phyloP scores from a whole-genome alignment of 2,329 filamentous ascomycete genomes.

The Ustulina deusta region DNA sequence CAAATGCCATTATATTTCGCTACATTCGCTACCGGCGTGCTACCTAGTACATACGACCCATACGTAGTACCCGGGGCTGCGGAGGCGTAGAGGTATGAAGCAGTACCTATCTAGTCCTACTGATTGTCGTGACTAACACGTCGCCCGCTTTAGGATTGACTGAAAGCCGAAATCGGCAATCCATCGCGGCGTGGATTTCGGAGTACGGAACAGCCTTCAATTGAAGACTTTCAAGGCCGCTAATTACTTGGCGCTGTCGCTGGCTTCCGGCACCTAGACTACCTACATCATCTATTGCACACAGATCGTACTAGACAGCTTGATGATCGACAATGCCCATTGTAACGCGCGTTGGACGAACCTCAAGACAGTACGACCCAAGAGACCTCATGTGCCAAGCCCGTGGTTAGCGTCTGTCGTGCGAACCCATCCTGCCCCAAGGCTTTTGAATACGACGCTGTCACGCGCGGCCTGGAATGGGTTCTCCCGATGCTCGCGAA shows the following conservation, averaged over 20 bases:
- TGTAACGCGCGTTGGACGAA: not conserved
- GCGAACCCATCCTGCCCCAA: not conserved
- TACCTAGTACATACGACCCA: too few relatives aligned
- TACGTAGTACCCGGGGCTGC: too few relatives aligned
- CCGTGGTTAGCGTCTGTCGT: not conserved
- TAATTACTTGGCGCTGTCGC: not conserved
- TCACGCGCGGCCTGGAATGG: not conserved
- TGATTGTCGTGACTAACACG: not conserved
- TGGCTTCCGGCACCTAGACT: not conserved
- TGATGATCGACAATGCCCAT: not conserved
- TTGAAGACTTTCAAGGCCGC: not conserved
- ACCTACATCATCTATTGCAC: too few relatives aligned
- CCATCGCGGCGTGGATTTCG: conserved; percentile 2
- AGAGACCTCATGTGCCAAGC: conserved; percentile 1
- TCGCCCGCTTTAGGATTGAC: not conserved
- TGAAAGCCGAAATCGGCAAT: conserved; percentile 6
- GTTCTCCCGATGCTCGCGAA: not conserved
- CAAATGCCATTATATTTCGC: too few relatives aligned
- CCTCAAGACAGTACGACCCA: not conserved
- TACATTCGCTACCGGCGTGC: too few relatives aligned
- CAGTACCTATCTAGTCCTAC: too few relatives aligned
- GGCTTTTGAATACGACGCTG: not conserved
- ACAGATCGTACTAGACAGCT: conserved; percentile 2
- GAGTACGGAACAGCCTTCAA: not conserved
- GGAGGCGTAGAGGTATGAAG: too few relatives aligned